Base-by-base conservation (phyloP, 352 stramenopile genomes). In the Phytophthora palmivora region DNA sequence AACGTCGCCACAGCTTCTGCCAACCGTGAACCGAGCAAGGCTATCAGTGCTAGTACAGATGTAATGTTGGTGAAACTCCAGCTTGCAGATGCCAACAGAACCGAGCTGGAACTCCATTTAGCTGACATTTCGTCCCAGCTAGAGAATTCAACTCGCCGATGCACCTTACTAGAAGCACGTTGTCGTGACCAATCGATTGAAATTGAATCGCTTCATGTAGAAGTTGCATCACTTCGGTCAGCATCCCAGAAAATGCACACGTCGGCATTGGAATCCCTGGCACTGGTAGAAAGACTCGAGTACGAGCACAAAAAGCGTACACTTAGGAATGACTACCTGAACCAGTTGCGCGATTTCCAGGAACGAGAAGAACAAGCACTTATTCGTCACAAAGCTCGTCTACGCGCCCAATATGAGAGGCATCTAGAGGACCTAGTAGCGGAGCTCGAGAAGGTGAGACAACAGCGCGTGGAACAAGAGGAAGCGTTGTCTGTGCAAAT, bases 281-380 rank as follows among this genome's bases (percentile, higher is more conserved):
- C 70, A 7, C 53, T 83, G 7, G 54, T 78, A 5, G 79, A 89
- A 36, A 69, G 79, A 42, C 52, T 87, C 4, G 79, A 89, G 5
- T 94, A 91, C 49, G 84, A 94, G 51, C 84, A 89, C 66, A 84
- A 87, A 49, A 94, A 92, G 48, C 80, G 81, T 1, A 70, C 73
- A 14, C 45, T 94, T 4, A 74, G 74, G 46, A 68, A 58, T n/a
- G 82, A 94, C 36, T 91, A 86, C 43, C 50, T 75, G 46, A 72
- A 47, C 14, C 84, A 94, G 44, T 62, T 94, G 15, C 75, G 81
- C 7, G 77, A 85, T 22, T 94, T 92, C 18, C 71, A 87, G 18
- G 82, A 92, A 45, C 61, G 85, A 32, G 85, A 94, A 53, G 85
- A 94, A 33, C 69, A 84, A 21, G 70, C 76, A 2, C 38, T 94